Conservation (phyloP, 2,329 filamentous ascomycete species). For the Exophiala bonariae region DNA sequence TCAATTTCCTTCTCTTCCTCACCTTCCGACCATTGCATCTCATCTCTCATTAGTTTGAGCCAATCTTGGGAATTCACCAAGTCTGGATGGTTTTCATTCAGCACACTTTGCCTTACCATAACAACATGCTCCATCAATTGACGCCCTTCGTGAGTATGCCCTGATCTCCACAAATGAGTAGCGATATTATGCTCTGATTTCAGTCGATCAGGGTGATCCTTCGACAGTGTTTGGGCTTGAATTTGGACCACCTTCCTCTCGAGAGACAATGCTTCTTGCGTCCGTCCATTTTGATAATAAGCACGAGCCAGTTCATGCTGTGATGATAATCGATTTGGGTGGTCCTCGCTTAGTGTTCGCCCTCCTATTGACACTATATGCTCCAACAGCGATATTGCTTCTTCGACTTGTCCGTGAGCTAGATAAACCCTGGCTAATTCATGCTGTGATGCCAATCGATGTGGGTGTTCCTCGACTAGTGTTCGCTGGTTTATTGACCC, state of each 20-base stretch:
- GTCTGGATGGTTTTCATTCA: not conserved
- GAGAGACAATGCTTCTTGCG: conserved; percentile 20
- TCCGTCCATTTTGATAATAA: conserved; percentile 24
- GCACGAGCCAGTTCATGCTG: conserved; percentile 16
- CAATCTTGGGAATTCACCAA: not conserved
- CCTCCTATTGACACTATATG: conserved; percentile 26
- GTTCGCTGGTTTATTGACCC: conserved; percentile 26
- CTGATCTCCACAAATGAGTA: not conserved
- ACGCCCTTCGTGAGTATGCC: not conserved
- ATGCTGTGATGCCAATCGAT: conserved; percentile 15
- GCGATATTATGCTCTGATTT: conserved; percentile 13
- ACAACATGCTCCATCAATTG: not conserved
- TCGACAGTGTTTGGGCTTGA: conserved; percentile 26
- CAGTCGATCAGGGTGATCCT: conserved; percentile 28
- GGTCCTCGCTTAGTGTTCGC: conserved; percentile 27
- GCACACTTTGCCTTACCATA: not conserved
- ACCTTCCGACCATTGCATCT: not conserved
- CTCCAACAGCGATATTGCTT: conserved; percentile 24
- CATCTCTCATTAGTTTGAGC: not conserved
- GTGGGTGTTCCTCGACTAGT: conserved; percentile 29
- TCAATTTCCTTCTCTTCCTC: not conserved
- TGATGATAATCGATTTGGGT: conserved; percentile 25
- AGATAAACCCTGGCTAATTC: conserved; percentile 18
- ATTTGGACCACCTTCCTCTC: conserved; percentile 17
- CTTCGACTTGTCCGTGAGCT: conserved; percentile 18